Percentiles rank a stretch among this genome's conserved stretches.
Evolutionary conservation across 2,329 filamentous ascomycete genomes (phyloP).

Genomic region (Ceratocystis colombiana): DNA sequence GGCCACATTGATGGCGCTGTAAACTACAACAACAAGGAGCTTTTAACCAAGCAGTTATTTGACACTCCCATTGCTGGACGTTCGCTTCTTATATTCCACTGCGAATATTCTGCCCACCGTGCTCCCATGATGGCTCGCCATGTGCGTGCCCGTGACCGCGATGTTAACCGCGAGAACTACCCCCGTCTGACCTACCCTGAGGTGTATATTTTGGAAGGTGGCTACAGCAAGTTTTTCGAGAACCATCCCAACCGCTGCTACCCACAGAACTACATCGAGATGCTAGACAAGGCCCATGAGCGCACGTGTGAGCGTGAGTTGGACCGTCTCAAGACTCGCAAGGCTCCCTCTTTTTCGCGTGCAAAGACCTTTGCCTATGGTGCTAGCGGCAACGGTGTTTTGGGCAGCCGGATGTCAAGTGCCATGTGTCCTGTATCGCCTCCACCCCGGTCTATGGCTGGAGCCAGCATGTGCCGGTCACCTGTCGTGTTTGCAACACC

Average conservation of each 20-base stretch:
- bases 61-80: constrained; percentile 53
- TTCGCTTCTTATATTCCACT: constrained; percentile 85
- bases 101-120: constrained; percentile 95
- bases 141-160: constrained; percentile 79
- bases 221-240: constrained; percentile 86
- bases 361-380: constrained; percentile 96
- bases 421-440: constrained; percentile 18
- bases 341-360: constrained; percentile 58
- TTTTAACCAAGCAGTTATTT: constrained; percentile 71
- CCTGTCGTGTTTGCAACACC: constrained; percentile 19
- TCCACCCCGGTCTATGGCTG: constrained; percentile 13
- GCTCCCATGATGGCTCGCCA: constrained; percentile 94
- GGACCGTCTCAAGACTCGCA: constrained; percentile 80
- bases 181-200: constrained; percentile 89
- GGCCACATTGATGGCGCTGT: constrained; percentile 88
- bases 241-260: constrained; percentile 72
- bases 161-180: constrained; percentile 74
- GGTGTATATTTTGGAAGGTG: constrained; percentile 91
- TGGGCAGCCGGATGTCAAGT: constrained; percentile 4
- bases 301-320: constrained; percentile 90
- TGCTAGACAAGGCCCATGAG: constrained; percentile 86
- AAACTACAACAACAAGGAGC: constrained; percentile 96
- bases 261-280: constrained; percentile 92
- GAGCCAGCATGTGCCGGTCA: constrained; percentile 20
- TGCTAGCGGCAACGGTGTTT: constrained; percentile 15